phyloP scores from a whole-genome alignment of 2,329 filamentous ascomycete species.

The Fusarium torulosum region DNA sequence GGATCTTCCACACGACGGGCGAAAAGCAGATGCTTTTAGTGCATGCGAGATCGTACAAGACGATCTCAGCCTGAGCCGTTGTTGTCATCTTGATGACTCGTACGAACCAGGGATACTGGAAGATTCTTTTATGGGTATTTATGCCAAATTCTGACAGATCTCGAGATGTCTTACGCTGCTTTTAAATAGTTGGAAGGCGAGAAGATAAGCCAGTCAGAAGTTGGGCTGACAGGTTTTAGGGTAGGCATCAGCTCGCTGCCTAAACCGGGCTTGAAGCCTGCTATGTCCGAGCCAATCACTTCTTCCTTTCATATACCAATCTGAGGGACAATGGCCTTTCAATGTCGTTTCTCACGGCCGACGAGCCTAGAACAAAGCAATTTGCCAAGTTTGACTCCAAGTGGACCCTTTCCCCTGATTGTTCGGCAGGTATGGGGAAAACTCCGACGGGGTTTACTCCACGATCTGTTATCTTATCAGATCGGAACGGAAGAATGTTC shows the following conservation, averaged over 20 bases:
- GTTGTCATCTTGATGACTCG: not conserved
- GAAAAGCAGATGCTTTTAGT: conserved; percentile 22
- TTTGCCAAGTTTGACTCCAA: too few relatives aligned
- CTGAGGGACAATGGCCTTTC: not conserved
- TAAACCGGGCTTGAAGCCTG: not conserved
- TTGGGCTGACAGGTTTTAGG: not conserved
- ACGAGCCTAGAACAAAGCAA: not conserved
- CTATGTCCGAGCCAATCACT: not conserved
- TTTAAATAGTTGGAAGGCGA: not conserved
- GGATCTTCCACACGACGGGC: conserved; percentile 14
- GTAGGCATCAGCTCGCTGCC: not conserved
- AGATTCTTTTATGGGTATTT: too few relatives aligned
- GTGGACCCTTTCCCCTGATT: too few relatives aligned
- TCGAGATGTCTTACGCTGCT: not conserved
- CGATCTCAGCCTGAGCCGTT: not conserved
- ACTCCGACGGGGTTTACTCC: conserved; percentile 6
- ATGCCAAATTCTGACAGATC: not conserved
- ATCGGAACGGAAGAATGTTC: not conserved
- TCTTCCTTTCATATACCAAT: rapidly evolving
- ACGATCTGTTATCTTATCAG: conserved; percentile 22
- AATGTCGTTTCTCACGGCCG: not conserved
- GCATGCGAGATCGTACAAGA: conserved; percentile 23
- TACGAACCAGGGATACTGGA: not conserved
- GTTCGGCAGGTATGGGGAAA: not conserved
- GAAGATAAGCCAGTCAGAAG: not conserved